Base-by-base conservation (phyloP, 306 rosid species). In the Ziziphus jujuba region DNA sequence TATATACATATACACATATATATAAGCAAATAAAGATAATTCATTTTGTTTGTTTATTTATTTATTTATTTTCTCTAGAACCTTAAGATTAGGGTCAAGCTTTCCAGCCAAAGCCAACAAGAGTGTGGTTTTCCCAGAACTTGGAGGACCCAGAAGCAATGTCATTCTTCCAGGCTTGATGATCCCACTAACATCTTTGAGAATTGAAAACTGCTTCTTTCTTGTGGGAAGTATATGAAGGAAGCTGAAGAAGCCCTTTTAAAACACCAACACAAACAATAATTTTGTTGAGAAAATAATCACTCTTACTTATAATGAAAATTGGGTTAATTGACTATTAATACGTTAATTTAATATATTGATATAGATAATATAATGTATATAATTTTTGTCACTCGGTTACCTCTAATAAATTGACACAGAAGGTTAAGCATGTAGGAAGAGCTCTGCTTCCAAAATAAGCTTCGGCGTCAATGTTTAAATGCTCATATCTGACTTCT, bases 141-240 rank as follows among this genome's bases (percentile, higher is more conserved):
- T 82, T 67, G 97, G 97, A 61, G 97, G 97, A 43, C 97, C 97
- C 70, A 90, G 82, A n/a, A 90, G 97, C 76, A 90, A 81, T 59
- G 95, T 79, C 95, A 87, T 87, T 79, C 97, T 72, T 52, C 58
- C 67, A 34, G 82, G 78, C 59, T 78, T 72, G 45, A 78, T 78
- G 22, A 78, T 78, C 54, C 82, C 82, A 72, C 82, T 78, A 47
- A 72, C 38, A 56, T 67, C 72, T 16, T 50, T 55, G 61, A 78
- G 75, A 25, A 78, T 72, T 13, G 82, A 69, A 24, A 78, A 54
- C 20, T 71, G 67, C 19, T 61, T 70, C 66, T 72, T 78, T 60
- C 54, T 78, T 56, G 67, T 72, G 21, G 63, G 78, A 55, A 72
- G 56, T 47, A 78, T 22, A 67, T 64, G 82, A 67, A 58, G 59